Percentiles rank a stretch among this genome's conserved stretches.
Evolutionary conservation across 352 stramenopile species (phyloP).

Genomic region (Pythium periplocum): DNA sequence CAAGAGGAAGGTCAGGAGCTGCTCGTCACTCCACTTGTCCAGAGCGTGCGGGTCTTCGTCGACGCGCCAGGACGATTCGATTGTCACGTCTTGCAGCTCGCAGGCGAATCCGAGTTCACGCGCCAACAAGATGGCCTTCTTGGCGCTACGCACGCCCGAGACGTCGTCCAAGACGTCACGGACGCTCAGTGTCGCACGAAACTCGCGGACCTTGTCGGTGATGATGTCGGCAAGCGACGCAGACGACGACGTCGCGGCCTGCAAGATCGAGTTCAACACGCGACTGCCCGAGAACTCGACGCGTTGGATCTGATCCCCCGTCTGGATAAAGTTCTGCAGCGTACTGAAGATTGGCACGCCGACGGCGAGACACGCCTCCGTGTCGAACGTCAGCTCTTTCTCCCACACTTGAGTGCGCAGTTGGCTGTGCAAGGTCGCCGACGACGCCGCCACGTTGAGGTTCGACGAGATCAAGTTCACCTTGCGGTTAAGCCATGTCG

Average conservation of each 20-base stretch:
- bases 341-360: constrained; percentile 92
- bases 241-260: constrained; percentile 19
- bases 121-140: constrained; percentile 91
- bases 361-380: constrained; percentile 72
- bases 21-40: constrained; percentile 46
- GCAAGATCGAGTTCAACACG: constrained; percentile 82
- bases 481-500: constrained; percentile 84
- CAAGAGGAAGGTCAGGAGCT: constrained; percentile 52
- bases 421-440: constrained; percentile 61
- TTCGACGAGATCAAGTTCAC: constrained; percentile 94
- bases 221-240: constrained; percentile 53
- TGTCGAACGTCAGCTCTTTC: constrained; percentile 87
- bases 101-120: constrained; percentile 88
- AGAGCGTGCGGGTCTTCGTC: constrained; percentile 14
- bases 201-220: constrained; percentile 50
- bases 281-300: constrained; percentile 90
- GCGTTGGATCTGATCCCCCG: constrained; percentile 86
- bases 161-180: constrained; percentile 91
- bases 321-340: constrained; percentile 90
- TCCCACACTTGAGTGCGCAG: constrained; percentile 70
- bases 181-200: constrained; percentile 45
- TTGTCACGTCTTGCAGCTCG: constrained; percentile 64
- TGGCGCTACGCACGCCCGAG: constrained; percentile 82
- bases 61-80: constrained; percentile 38
- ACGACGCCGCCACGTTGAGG: constrained; percentile 80